phyloP scores from a whole-genome alignment of 169 alveolate genomes.

The Toxoplasma gondii region DNA sequence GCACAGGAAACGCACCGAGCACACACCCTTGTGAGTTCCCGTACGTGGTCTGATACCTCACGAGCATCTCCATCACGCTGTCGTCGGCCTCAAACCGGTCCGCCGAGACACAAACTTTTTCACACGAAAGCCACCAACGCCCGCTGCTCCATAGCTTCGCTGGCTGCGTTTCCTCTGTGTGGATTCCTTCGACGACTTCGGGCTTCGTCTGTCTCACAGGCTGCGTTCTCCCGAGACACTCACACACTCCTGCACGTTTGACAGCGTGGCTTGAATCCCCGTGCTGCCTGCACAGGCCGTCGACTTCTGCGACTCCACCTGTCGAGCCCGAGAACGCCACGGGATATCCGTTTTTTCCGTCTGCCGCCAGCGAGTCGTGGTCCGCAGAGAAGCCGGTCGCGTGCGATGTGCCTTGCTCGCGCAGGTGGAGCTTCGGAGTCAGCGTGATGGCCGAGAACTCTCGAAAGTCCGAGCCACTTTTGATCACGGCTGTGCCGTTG shows the following conservation, averaged over 20 bases:
- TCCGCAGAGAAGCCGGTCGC: background rate
- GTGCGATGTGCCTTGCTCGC: slow-evolving; percentile 15
- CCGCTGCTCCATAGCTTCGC: slow-evolving; percentile 42
- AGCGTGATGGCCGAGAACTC: slow-evolving; percentile 75
- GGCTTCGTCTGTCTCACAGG: background rate
- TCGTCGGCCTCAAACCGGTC: slow-evolving; percentile 59
- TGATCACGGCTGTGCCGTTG: slow-evolving; percentile 69
- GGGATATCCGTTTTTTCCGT: background rate
- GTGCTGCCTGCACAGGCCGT: too few species aligned
- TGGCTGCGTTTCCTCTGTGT: background rate
- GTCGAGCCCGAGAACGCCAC: too few species aligned
- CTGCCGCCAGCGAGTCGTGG: background rate
- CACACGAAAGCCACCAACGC: slow-evolving; percentile 69
- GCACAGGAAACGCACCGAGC: slow-evolving; percentile 76
- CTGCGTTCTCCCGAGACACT: too few species aligned
- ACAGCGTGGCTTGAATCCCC: too few species aligned
- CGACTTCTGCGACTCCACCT: too few species aligned
- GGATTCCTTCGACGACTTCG: background rate
- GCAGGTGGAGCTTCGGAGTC: slow-evolving; percentile 45
- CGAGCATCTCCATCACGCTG: slow-evolving; percentile 59
- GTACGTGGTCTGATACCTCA: slow-evolving; percentile 67
- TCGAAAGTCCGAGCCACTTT: slow-evolving; percentile 88
- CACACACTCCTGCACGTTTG: too few species aligned
- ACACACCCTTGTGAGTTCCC: slow-evolving; percentile 54
- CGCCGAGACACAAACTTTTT: slow-evolving; percentile 45